Evolutionary conservation across 371 early-diverging fungal genomes (phyloP).

Genomic region (Actinomortierella ambigua): DNA sequence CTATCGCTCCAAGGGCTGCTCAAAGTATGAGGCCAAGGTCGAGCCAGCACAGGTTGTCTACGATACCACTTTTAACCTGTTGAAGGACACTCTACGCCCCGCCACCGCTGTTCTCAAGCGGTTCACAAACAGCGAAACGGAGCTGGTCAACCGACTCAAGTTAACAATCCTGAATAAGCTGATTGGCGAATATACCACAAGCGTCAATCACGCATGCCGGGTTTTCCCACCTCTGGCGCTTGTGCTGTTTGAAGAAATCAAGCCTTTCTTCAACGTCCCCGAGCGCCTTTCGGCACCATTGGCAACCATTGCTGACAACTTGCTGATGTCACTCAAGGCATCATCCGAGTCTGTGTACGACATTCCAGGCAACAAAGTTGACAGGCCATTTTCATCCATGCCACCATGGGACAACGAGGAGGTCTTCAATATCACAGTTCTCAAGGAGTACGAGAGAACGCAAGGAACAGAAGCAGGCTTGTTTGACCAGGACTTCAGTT

Average conservation of each 20-base stretch:
- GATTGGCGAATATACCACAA: not conserved
- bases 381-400: slow-evolving; percentile 22
- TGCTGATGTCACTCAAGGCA: slow-evolving; percentile 17
- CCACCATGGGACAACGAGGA: slow-evolving; percentile 33
- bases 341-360: slow-evolving; percentile 21
- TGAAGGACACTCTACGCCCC: not conserved
- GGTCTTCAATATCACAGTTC: slow-evolving; percentile 18
- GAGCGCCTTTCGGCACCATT: slow-evolving; percentile 4
- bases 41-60: not conserved
- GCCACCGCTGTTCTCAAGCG: slow-evolving; percentile 6
- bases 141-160: slow-evolving; percentile 9
- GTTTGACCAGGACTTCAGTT: slow-evolving; percentile 14
- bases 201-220: not conserved
- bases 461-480: slow-evolving; percentile 8
- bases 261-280: slow-evolving; percentile 14
- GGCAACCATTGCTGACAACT: slow-evolving; percentile 11
- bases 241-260: slow-evolving; percentile 17
- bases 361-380: slow-evolving; percentile 10
- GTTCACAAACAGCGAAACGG: slow-evolving; percentile 3
- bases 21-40: not conserved
- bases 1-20: slow-evolving; percentile 20
- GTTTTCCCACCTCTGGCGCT: slow-evolving; percentile 31
- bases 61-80: not conserved
- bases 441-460: slow-evolving; percentile 9
- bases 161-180: slow-evolving; percentile 12